Percentiles rank a stretch among this genome's conserved stretches.
phyloP scores from a whole-genome alignment of 345 rosid genomes.

The Citrus australasica region DNA sequence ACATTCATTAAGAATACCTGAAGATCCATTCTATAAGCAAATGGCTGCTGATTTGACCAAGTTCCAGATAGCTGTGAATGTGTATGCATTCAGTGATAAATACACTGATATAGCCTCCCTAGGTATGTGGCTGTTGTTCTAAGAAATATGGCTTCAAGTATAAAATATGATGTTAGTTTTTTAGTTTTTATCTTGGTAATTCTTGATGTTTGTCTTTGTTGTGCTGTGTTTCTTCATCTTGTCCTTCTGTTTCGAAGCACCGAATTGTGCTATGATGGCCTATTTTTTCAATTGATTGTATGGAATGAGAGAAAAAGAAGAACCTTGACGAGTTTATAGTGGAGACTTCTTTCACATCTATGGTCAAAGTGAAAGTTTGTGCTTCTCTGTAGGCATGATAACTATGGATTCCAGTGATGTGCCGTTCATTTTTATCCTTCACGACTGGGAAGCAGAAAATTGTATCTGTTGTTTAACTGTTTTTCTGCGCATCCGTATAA shows the following conservation, averaged over 20 bases:
- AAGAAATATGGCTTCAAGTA: background rate
- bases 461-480: background rate
- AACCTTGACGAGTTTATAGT: background rate
- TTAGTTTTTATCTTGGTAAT: background rate
- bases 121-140: slow-evolving; percentile 41
- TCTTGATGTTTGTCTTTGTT: background rate
- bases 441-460: background rate
- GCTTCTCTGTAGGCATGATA: background rate
- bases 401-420: background rate
- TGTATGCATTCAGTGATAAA: slow-evolving; percentile 88
- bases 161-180: background rate
- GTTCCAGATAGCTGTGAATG: slow-evolving; percentile 87
- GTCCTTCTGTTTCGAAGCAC: background rate
- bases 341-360: background rate
- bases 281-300: background rate
- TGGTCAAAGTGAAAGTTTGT: background rate
- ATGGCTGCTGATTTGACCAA: slow-evolving; percentile 99
- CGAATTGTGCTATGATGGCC: background rate
- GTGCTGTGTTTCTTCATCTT: background rate
- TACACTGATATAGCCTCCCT: slow-evolving; percentile 92
- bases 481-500: background rate
- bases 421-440: background rate
- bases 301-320: background rate
- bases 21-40: slow-evolving; percentile 93
- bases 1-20: slow-evolving; percentile 71